phyloP scores from a whole-genome alignment of 345 rosid genomes.

The Geranium rotundifolium region DNA sequence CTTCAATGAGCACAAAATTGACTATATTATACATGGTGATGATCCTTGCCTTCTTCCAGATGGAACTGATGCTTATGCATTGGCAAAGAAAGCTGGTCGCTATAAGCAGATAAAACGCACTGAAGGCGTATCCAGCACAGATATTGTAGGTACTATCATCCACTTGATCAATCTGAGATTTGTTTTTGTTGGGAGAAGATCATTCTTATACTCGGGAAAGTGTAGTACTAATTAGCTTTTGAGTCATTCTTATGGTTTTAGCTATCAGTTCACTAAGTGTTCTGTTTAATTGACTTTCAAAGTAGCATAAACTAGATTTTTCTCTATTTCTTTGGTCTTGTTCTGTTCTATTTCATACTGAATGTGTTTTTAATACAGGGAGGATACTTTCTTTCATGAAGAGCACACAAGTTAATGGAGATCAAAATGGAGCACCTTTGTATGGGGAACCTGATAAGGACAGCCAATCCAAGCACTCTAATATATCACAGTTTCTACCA shows the following conservation, averaged over 20 bases:
- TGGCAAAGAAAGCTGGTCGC: slow-evolving; percentile 78
- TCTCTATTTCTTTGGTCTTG: background rate
- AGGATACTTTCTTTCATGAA: slow-evolving; percentile 63
- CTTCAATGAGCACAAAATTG: slow-evolving; percentile 76
- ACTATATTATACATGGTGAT: slow-evolving; percentile 87
- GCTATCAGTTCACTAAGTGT: no score
- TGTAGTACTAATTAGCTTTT: background rate
- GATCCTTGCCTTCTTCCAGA: slow-evolving; percentile 95
- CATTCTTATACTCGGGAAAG: background rate
- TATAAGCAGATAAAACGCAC: slow-evolving; percentile 97
- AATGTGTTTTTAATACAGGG: slow-evolving; percentile 28
- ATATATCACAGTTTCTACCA: slow-evolving; percentile 73
- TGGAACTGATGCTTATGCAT: slow-evolving; percentile 92
- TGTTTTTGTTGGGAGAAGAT: no score
- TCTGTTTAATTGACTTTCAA: background rate
- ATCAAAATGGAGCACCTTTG: slow-evolving; percentile 19
- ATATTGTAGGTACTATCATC: slow-evolving; percentile 73
- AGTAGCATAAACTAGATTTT: background rate
- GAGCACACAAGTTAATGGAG: slow-evolving; percentile 26
- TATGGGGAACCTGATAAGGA: slow-evolving; percentile 13
- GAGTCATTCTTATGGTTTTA: no score
- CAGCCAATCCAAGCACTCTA: slow-evolving; percentile 24
- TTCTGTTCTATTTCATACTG: background rate
- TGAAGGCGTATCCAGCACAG: slow-evolving; percentile 98
- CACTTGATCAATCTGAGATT: background rate